Percentiles rank a stretch among this genome's conserved stretches.
Conservation (phyloP, 1,284 basidiomycete species). For the Leucoagaricus sp. region DNA sequence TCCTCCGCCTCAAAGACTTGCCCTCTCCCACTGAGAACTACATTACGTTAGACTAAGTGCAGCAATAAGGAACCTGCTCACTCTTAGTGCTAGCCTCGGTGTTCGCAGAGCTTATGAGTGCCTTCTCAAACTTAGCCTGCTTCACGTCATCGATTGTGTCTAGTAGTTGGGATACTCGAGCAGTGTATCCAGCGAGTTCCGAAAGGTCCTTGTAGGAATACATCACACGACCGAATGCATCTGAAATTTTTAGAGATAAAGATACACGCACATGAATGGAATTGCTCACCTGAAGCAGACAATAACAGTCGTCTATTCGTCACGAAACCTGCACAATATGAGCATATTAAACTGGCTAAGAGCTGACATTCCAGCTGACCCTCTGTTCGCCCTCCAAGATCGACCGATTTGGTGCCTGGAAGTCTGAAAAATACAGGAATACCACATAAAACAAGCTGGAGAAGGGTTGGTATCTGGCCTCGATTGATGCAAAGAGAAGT, state of each 20-base stretch:
- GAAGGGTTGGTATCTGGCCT: background rate
- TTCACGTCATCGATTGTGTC: slow-evolving; percentile 92
- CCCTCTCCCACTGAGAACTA: slow-evolving; percentile 83
- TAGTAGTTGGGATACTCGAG: slow-evolving; percentile 86
- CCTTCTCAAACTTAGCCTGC: slow-evolving; percentile 87
- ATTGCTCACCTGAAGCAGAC: slow-evolving; percentile 64
- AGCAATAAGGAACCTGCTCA: slow-evolving; percentile 38
- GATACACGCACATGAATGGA: background rate
- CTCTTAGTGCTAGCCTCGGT: slow-evolving; percentile 82
- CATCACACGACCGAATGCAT: slow-evolving; percentile 85
- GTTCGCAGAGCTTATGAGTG: slow-evolving; percentile 74
- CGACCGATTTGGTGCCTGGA: slow-evolving; percentile 68
- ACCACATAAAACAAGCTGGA: slow-evolving; percentile 84
- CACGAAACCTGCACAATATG: slow-evolving; percentile 69
- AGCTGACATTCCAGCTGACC: slow-evolving; percentile 40
- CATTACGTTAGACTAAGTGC: background rate
- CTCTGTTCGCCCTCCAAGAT: slow-evolving; percentile 87
- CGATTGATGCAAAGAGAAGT: background rate
- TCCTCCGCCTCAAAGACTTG: slow-evolving; percentile 82
- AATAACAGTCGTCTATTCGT: slow-evolving; percentile 91
- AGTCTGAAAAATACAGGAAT: slow-evolving; percentile 92
- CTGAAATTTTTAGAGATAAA: slow-evolving; percentile 32
- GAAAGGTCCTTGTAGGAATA: slow-evolving; percentile 97
- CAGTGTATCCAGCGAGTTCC: slow-evolving; percentile 95
- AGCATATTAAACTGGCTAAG: background rate